Evolutionary conservation across 1,284 basidiomycete genomes (phyloP), one percentile per base, ranked within the genome.

Genomic region (Cryptococcus amylolentus): DNA sequence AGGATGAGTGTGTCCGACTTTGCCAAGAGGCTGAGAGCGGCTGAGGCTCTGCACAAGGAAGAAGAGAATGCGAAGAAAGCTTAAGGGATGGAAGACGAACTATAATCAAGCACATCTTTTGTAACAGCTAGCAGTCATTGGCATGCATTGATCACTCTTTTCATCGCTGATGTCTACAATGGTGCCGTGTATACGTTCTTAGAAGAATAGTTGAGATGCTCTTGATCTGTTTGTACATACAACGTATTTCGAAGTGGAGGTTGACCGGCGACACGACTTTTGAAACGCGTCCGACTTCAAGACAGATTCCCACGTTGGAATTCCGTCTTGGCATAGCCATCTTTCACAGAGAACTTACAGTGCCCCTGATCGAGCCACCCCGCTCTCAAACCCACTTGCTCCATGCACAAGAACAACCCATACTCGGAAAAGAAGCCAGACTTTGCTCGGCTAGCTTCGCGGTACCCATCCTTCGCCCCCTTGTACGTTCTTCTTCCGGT

Each of bases 391-490:
- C 23, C 23, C 14, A n/a, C n/a, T 28, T 37, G 4, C 31, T 14
- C 18, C 16, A 78, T 79, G 77, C 77, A 77, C 56, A 66, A 71
- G 5, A 57, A 60, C 37, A 80, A 78, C 56, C 75, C 68, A 0
- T 81, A 81, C 58, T 43, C 43, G 3, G 44, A 51, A n/a, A 71
- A 63, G 2, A 80, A 83, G 0, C 85, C 85, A 0, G 83, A 91
- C 75, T 93, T 93, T 67, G 55, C 67, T 2, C 65, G 73, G 16
- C 81, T 94, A 2, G 86, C 87, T 0, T 70, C 79, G 4, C 73
- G 71, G 1, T 86, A 86, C 69, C 82, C 85, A 0, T 71, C 81
- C 7, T 81, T 93, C 8, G 77, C 80, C 51, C 78, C 80, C n/a
- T 80, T 82, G 90, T 91, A 62, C 56, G 85, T 76, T 31, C 31